phyloP scores from a whole-genome alignment of 2,329 filamentous ascomycete genomes.

The Alternaria sp. region DNA sequence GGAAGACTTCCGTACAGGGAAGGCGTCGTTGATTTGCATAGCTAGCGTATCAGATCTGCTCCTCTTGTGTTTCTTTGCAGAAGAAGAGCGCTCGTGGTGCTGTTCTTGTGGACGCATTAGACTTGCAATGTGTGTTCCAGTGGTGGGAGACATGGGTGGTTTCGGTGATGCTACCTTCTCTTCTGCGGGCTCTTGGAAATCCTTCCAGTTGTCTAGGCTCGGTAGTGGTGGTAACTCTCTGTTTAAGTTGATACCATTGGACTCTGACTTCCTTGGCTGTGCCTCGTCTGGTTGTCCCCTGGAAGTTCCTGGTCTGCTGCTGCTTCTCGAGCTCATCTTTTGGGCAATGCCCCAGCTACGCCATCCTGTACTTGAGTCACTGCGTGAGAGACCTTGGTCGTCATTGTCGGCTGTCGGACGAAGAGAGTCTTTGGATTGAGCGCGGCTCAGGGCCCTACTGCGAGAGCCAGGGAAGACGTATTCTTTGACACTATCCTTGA shows the following conservation, averaged over 20 bases:
- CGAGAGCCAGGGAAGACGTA: constrained; percentile 54
- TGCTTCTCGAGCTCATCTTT: constrained; percentile 45
- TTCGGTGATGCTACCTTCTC: constrained; percentile 29
- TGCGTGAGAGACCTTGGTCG: constrained; percentile 34
- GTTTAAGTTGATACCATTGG: constrained; percentile 53
- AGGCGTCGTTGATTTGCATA: constrained; percentile 33
- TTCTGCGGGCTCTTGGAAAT: constrained; percentile 26
- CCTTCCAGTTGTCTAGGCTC: constrained; percentile 54
- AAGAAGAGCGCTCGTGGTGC: constrained; percentile 41
- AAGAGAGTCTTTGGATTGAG: constrained; percentile 49
- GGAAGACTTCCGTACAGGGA: constrained; percentile 30
- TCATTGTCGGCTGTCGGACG: constrained; percentile 25
- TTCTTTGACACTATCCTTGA: constrained; percentile 52
- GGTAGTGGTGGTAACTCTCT: constrained; percentile 59
- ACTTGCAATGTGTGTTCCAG: constrained; percentile 46
- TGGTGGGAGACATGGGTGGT: constrained; percentile 31
- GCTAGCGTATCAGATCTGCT: constrained; percentile 44
- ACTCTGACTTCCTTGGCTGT: constrained; percentile 39
- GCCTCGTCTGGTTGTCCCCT: constrained; percentile 41
- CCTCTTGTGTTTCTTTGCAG: constrained; percentile 36
- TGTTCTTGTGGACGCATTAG: constrained; percentile 47
- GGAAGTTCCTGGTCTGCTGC: constrained; percentile 43
- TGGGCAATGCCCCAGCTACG: constrained; percentile 51
- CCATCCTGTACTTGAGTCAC: constrained; percentile 46
- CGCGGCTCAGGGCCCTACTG: constrained; percentile 38